phyloP scores from a whole-genome alignment of 2,329 filamentous ascomycete genomes.

The Verticillium nonalfalfae region DNA sequence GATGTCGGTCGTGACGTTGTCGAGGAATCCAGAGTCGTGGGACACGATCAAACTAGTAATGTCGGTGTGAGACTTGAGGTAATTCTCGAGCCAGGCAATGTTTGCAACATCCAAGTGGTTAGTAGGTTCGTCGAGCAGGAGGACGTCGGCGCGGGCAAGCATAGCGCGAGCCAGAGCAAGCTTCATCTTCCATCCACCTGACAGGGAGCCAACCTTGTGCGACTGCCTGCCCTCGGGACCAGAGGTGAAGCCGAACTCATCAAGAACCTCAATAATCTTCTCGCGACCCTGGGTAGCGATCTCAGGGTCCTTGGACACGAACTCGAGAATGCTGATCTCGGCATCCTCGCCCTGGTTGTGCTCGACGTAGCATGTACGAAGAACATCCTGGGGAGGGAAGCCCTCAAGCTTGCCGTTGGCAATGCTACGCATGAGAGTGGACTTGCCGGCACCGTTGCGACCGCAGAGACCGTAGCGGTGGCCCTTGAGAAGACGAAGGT shows the following conservation, averaged over 20 bases:
- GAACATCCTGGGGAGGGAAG: constrained; percentile 85
- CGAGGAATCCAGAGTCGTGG: constrained; percentile 96
- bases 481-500: constrained; percentile 87
- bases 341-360: constrained; percentile 99
- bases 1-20: constrained; percentile 96
- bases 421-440: constrained; percentile 97
- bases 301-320: constrained; percentile 81
- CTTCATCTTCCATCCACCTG: constrained; percentile 99
- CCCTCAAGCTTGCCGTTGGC: constrained; percentile 94
- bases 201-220: constrained; percentile 87
- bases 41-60: constrained; percentile 97
- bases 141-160: constrained; percentile 93
- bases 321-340: constrained; percentile 91
- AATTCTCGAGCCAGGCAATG: constrained; percentile 92
- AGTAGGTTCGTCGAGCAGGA: constrained; percentile 95
- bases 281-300: constrained; percentile 73
- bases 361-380: constrained; percentile 96
- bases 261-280: constrained; percentile 75
- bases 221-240: constrained; percentile 85
- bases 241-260: constrained; percentile 88
- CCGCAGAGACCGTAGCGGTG: constrained; percentile 96
- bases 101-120: constrained; percentile 97
- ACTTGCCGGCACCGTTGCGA: constrained; percentile 96
- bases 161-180: constrained; percentile 91
- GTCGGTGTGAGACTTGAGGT: constrained; percentile 90